A percentile compares a stretch with the other conserved stretches of the same genome.
Conservation (phyloP, 2,329 filamentous ascomycete genomes). For the Colletotrichum sp. region DNA sequence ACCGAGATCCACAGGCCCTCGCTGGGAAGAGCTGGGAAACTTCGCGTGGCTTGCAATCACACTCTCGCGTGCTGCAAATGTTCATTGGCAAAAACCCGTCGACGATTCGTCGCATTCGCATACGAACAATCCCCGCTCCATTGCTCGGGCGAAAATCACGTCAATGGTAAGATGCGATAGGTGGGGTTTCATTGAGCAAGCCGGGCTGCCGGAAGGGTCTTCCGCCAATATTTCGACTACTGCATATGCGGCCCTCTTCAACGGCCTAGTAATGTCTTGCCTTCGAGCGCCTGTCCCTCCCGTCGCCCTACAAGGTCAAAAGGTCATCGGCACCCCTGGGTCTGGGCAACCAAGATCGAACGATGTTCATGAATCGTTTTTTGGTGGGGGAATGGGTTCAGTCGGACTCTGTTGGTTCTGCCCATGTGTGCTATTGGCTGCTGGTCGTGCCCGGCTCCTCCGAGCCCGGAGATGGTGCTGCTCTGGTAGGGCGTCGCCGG, state of each 20-base stretch:
- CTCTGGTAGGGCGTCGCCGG: not conserved
- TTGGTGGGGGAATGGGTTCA: not conserved
- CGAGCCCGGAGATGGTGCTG: not conserved
- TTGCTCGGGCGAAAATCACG: not conserved
- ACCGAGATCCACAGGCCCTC: not conserved
- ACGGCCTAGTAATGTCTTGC: not conserved
- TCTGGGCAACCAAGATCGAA: not conserved
- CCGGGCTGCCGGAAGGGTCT: not conserved
- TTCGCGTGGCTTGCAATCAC: not conserved
- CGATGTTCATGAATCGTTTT: not conserved
- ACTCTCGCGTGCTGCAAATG: not conserved
- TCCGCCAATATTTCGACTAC: not conserved
- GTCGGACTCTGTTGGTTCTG: not conserved
- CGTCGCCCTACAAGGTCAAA: not conserved
- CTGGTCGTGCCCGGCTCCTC: not conserved
- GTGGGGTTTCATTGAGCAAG: not conserved
- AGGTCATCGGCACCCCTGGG: not conserved
- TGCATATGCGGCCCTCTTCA: not conserved
- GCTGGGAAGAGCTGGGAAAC: not conserved
- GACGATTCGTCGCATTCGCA: not conserved
- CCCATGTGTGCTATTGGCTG: not conserved
- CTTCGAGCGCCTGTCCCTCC: not conserved
- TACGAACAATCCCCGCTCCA: not conserved
- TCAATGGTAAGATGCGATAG: not conserved
- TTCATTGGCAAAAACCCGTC: not conserved